Conservation (phyloP, 805 yeast genomes). For the Metschnikowia corniflorae region DNA sequence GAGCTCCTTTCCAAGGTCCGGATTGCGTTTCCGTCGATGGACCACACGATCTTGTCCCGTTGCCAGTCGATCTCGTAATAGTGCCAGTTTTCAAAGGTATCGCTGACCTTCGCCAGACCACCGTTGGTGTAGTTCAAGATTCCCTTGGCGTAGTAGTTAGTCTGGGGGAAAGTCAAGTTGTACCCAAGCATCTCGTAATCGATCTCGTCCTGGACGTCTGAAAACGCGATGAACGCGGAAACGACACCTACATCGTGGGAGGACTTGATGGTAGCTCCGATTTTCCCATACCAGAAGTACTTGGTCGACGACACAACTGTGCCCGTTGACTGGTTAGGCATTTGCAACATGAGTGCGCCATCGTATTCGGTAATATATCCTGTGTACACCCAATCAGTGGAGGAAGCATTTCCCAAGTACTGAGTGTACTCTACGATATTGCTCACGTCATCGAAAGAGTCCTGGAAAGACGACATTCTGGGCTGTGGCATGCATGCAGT, state of each 20-base stretch:
- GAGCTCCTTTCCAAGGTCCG: constrained; percentile 62
- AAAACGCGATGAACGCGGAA: constrained; percentile 74
- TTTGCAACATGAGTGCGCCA: constrained; percentile 58
- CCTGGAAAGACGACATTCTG: constrained; percentile 50
- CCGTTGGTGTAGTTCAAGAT: constrained; percentile 62
- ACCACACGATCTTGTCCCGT: constrained; percentile 69
- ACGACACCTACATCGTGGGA: constrained; percentile 79
- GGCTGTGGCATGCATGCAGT: constrained; percentile 87
- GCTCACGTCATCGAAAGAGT: constrained; percentile 37
- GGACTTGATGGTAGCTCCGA: constrained; percentile 64
- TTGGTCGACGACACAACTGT: constrained; percentile 76
- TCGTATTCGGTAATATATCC: constrained; percentile 52
- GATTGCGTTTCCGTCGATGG: constrained; percentile 60
- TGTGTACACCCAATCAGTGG: constrained; percentile 65
- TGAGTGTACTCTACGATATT: constrained; percentile 24
- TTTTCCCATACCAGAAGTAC: constrained; percentile 86
- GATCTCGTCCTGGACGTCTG: constrained; percentile 86
- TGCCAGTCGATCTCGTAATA: constrained; percentile 78
- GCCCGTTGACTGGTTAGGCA: constrained; percentile 75
- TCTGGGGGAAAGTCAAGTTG: constrained; percentile 61
- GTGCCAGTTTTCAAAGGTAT: constrained; percentile 70
- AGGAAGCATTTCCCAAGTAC: constrained; percentile 69
- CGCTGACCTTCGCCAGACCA: constrained; percentile 35
- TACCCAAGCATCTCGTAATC: constrained; percentile 86
- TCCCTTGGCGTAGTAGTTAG: constrained; percentile 81